Conservation (phyloP, 2,329 filamentous ascomycete genomes). For the Diaporthe sp. region DNA sequence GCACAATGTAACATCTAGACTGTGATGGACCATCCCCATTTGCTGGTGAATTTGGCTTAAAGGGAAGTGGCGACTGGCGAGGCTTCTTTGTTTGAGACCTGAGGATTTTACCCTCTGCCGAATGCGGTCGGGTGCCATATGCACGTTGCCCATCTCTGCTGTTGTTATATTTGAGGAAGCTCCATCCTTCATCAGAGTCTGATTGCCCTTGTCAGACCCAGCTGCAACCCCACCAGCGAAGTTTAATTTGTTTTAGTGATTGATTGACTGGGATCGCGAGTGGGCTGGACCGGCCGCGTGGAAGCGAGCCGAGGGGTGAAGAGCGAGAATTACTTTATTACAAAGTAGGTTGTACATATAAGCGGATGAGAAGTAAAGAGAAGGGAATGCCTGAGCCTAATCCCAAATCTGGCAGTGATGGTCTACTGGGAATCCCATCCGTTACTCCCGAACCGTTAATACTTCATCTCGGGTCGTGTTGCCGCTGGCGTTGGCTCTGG, state of each 20-base stretch:
- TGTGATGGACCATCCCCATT: background rate
- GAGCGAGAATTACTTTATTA: too few species aligned
- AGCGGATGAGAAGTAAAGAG: background rate
- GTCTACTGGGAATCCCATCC: background rate
- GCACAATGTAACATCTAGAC: background rate
- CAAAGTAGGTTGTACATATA: too few species aligned
- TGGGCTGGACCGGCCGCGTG: background rate
- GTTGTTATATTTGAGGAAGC: background rate
- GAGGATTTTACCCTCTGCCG: background rate
- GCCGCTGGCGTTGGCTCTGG: background rate
- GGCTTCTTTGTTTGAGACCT: background rate
- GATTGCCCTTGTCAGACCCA: conserved; percentile 20
- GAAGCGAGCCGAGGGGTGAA: background rate
- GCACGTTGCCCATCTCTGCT: background rate
- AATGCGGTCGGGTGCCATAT: background rate
- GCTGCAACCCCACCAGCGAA: conserved; percentile 24
- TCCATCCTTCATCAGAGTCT: conserved; percentile 27
- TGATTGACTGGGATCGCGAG: background rate
- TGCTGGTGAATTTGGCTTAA: background rate
- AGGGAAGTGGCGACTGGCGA: too few species aligned
- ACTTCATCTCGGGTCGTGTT: background rate
- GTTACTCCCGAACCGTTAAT: conserved; percentile 10
- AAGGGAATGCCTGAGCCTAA: background rate
- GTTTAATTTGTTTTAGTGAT: conserved; percentile 10
- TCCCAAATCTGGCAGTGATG: background rate